Evolutionary conservation across 352 stramenopile genomes (phyloP), one percentile per base, ranked within the genome.

Genomic region (Phytophthora macrochlamydospora): DNA sequence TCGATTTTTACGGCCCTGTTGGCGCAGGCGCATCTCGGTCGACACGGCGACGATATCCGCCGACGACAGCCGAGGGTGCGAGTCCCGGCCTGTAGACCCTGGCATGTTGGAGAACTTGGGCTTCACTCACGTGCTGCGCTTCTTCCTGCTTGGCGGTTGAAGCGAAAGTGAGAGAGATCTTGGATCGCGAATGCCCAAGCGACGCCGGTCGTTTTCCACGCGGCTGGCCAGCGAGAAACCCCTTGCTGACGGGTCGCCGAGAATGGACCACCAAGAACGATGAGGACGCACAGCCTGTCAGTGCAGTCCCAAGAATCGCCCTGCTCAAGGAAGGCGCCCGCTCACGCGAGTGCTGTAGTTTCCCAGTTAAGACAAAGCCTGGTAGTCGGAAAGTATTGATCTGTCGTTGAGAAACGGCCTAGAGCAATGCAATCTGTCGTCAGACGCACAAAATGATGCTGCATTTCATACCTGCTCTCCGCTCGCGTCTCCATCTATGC

Each of bases 11-110:
- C 72, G 69, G 11, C 71, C 75, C 28, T 79, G 78, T 53, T 88
- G 76, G 4, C 86, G 86, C 46, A 92, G 82, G 33, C 86, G 80
- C 63, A 94, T 73, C 70, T 94, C 86, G 33, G 86, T 94, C 45
- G 86, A 87, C 61, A 91, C 86, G 28, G 86, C 86, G 59, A 94
- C 86, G 61, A 94, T 94, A 69, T 94, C 86, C 14, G 86, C 86
- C 64, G 86, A 94, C 51, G 86, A 94, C 33, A 92, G 70, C 53
- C 81, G 75, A 59, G 83, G 83, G 48, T 75, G 67, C 62, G 67
- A 72, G 7, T 71, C 67, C 64, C 63, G 62, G 43, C 28, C 68
- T 43, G 56, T 65, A 35, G 62, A 71, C 65, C 58, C 67, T n/a
- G 62, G 45, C 67, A 75, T 71, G 28, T 24, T 24, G 18, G 18